Base-by-base conservation (phyloP, 169 alveolate species). In the Plasmodium inui region DNA sequence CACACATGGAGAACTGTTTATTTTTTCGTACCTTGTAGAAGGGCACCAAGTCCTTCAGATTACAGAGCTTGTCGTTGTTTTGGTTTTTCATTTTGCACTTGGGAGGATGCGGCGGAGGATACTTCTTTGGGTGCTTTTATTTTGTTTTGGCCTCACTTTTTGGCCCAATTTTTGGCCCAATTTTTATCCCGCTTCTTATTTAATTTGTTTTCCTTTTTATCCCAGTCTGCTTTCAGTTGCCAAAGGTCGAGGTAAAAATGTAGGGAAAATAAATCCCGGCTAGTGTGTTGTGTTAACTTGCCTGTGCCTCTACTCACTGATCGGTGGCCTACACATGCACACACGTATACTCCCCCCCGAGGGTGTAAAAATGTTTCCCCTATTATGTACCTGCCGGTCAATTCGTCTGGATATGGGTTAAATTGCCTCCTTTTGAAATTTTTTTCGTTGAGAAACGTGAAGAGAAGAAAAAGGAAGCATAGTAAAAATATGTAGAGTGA, bases 11-110 rank as follows among this genome's bases (percentile, higher is more conserved):
- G 1, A 19, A 67, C 34, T 67, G 19, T 67, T 67, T 26, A 22
- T 67, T 67, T 26, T 28, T 67, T 32, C 2, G 30, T 55, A 85
- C 93, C 70, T 85, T 85, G 79, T 85, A 85, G 70, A 85, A 85
- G 53, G 93, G 93, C n/a, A 76, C 85, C 80, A 85, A 53, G 37
- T 85, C 93, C 79, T 85, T 85, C 22, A 85, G 82, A 32, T 85
- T 85, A 39, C 76, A n/a, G 61, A 85, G 37, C 44, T 85, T 85
- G 57, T 85, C 93, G 41, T 30, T 57, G 19, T 85, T 85, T 85
- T 85, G 93, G 44, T 41, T 85, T 85, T 85, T 85, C 93, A 85
- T 85, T 85, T 85, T 34, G 1, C 44, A 81, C 61, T 44, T 50
- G 12, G 26, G 22, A 1, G 12, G 19, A 50, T 50, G 22, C 8